Base-by-base conservation (phyloP, 139 green algal species). In the Mychonastes homosphaera region DNA sequence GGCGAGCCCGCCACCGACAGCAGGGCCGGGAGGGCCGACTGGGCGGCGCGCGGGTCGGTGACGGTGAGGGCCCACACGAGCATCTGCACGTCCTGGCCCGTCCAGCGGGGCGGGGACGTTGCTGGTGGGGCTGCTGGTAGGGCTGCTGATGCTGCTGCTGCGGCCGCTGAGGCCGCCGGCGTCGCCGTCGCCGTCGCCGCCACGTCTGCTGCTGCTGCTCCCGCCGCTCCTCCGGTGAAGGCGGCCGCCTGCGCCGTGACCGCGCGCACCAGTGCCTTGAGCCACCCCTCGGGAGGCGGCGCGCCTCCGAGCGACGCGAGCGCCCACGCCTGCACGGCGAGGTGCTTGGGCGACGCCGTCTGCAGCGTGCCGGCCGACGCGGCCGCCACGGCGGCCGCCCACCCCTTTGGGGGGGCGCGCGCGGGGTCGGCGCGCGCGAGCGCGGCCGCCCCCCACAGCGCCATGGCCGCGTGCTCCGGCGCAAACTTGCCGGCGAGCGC, bases 301-400 rank as follows among this genome's bases (percentile, higher is more conserved):
- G 7, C n/a, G n/a, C n/a, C 6, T 18, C 41, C 41, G 41, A 48
- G 41, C 41, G 7, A 7, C 19, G 7, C 41, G 2, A 65, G 34
- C 21, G 58, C 51, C 58, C 58, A 65, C 7, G 58, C 58, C 23
- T 50, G 4, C 26, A 46, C 56, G 10, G 58, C 58, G 1, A 65
- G 33, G 12, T 48, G 41, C 41, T 18, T 18, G 19, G 41, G 7
- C 6, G 6, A 9, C 7, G 41, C 41, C 19, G 7, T 9, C 7
- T 13, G 8, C n/a, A n/a, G n/a, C n/a, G 41, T 48, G 41, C 7
- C 9, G 41, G 19, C 41, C 23, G 19, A 13, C 41, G 41, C 7
- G 19, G 41, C 23, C 10, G 41, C 41, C 7, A 28, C 41, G 19
- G 41, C 19, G 19, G 41, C 19, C 7, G 19, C 19, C 41, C 41